Percentiles rank a stretch among this genome's conserved stretches.
phyloP scores from a whole-genome alignment of 441 rosid genomes.

The Aleurites moluccanus region DNA sequence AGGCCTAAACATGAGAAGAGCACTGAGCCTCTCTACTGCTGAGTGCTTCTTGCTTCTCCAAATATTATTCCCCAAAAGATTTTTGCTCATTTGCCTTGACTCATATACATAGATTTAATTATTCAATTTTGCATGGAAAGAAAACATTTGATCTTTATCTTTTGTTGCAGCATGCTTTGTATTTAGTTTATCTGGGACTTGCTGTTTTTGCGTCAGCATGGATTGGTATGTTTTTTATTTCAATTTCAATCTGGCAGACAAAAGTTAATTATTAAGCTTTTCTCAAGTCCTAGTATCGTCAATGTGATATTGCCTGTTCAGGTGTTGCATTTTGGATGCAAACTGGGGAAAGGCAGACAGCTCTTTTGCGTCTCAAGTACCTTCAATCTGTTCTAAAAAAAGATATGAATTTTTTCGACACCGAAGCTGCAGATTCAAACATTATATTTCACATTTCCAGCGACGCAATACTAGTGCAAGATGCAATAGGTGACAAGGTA shows the following conservation, averaged over 20 bases:
- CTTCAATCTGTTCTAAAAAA: conserved; percentile 58
- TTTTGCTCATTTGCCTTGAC: no score
- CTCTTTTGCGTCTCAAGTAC: conserved; percentile 63
- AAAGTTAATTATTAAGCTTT: background rate
- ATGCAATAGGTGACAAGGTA: conserved; percentile 92
- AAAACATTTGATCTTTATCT: background rate
- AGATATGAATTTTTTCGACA: conserved; percentile 71
- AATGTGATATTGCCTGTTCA: conserved; percentile 22
- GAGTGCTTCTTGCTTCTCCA: no score
- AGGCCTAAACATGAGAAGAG: no score
- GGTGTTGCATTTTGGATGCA: conserved; percentile 81
- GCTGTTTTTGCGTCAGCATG: conserved; percentile 59
- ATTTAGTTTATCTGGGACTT: conserved; percentile 69
- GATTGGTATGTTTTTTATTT: conserved; percentile 50
- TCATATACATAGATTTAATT: background rate
- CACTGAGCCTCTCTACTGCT: no score
- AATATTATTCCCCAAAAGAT: no score
- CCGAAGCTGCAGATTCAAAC: conserved; percentile 69
- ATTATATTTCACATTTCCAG: conserved; percentile 69
- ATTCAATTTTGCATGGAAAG: background rate
- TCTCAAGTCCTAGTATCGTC: background rate
- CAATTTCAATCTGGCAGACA: background rate
- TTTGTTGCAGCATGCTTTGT: conserved; percentile 54
- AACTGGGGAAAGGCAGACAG: conserved; percentile 86
- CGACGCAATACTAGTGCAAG: conserved; percentile 79